Evolutionary conservation across 495 filamentous ascomycete genomes (phyloP).

Genomic region (Aspergillus baeticus): DNA sequence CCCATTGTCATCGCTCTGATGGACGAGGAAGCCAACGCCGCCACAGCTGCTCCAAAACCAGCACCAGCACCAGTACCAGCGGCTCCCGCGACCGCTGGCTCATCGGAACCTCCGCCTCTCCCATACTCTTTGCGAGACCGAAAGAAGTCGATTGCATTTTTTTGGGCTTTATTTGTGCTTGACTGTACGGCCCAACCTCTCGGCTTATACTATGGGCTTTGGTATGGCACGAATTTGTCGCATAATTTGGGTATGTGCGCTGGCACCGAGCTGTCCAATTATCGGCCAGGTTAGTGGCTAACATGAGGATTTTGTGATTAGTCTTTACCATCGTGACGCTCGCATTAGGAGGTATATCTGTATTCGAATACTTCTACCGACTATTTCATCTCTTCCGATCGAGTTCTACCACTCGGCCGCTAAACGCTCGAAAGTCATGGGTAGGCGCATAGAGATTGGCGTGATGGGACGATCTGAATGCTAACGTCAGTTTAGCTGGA

Average conservation of each 20-base stretch:
- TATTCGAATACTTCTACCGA: constrained; percentile 57
- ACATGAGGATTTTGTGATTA: constrained; percentile 9
- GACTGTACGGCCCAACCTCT: constrained; percentile 56
- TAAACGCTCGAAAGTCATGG: constrained; percentile 52
- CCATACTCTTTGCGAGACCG: constrained; percentile 56
- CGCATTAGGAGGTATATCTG: constrained; percentile 55
- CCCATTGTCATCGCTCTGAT: constrained; percentile 18
- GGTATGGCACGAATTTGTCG: constrained; percentile 54
- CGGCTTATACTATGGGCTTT: constrained; percentile 55
- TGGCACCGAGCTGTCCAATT: not conserved
- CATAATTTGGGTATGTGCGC: constrained; percentile 50
- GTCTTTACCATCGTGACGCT: constrained; percentile 61
- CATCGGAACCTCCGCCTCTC: constrained; percentile 49
- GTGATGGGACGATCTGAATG: not conserved
- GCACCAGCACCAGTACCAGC: not conserved
- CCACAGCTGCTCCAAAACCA: constrained; percentile 22
- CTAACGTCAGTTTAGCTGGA: constrained; percentile 42
- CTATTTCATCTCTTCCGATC: constrained; percentile 46
- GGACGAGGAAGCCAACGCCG: constrained; percentile 32
- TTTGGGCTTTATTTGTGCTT: constrained; percentile 57
- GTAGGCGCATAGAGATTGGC: constrained; percentile 21
- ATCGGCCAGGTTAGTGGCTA: not conserved
- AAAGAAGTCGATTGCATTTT: constrained; percentile 53
- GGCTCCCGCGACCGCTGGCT: constrained; percentile 1
- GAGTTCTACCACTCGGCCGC: constrained; percentile 48